These are phyloP conservation scores for Primulina huaijiensis DNA, from an alignment of 257 asterid species.

Conservation along the genomic window DNA sequence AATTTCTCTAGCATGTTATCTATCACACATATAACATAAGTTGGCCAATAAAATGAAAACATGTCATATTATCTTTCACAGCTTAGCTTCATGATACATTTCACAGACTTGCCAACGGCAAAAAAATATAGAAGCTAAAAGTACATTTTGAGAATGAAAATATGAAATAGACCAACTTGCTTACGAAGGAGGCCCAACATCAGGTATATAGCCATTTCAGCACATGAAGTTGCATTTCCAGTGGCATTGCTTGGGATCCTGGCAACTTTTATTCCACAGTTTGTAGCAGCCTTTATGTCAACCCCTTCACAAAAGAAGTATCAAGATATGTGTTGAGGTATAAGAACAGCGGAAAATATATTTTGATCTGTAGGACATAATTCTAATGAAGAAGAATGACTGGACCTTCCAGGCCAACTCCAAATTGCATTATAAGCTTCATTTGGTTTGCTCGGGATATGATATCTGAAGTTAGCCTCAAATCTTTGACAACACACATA, in stretches of 20 bases:
- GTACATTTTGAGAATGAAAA: slow-evolving; percentile 17
- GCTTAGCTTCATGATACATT: background rate
- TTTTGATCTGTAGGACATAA: background rate
- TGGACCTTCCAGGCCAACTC: slow-evolving; percentile 95
- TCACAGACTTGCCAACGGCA: slow-evolving; percentile 9
- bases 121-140: slow-evolving; percentile 7
- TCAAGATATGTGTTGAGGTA: background rate
- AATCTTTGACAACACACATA: slow-evolving; percentile 64
- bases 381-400: slow-evolving; percentile 21
- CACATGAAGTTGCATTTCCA: slow-evolving; percentile 95
- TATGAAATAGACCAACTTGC: slow-evolving; percentile 59
- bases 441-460: slow-evolving; percentile 65
- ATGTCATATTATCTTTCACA: background rate
- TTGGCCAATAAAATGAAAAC: background rate
- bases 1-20: background rate
- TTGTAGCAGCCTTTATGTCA: slow-evolving; percentile 78
- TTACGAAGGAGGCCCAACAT: slow-evolving; percentile 95
- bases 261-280: slow-evolving; percentile 84
- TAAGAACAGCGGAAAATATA: background rate
- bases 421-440: slow-evolving; percentile 96
- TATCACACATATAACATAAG: background rate
- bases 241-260: slow-evolving; percentile 76
- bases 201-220: slow-evolving; percentile 95
- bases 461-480: slow-evolving; percentile 63
- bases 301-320: slow-evolving; percentile 46